Conservation (phyloP, 139 green algal genomes). For the Astrephomene gubernaculifera region DNA sequence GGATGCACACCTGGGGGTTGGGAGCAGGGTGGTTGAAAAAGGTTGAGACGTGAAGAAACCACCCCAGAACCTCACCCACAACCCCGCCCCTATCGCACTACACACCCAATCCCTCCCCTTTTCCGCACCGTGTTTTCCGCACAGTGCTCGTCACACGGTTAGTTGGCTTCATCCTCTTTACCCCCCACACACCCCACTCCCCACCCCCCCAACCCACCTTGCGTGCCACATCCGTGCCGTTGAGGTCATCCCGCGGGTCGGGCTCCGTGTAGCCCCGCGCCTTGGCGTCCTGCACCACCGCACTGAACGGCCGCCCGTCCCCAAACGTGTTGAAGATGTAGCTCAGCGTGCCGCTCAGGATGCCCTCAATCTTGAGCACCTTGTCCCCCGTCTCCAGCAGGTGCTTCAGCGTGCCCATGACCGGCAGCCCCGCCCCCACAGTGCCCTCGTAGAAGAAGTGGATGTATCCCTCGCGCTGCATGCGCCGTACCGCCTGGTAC, state of each 20-base stretch:
- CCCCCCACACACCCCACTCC: no score
- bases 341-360: constrained; percentile 95
- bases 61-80: no score
- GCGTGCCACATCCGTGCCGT: constrained; percentile 93
- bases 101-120: no score
- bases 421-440: constrained; percentile 94
- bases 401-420: constrained; percentile 92
- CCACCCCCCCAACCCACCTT: no score
- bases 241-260: constrained; percentile 96
- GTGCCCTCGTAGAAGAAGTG: constrained; percentile 98
- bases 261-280: constrained; percentile 95
- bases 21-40: no score
- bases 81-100: no score
- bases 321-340: constrained; percentile 98
- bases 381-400: constrained; percentile 92
- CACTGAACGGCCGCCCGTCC: constrained; percentile 68
- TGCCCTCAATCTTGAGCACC: constrained; percentile 90
- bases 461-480: constrained; percentile 91
- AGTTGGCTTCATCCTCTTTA: no score
- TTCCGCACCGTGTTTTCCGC: no score
- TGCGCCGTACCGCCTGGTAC: constrained; percentile 84
- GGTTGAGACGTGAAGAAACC: no score
- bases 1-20: constrained; percentile 61
- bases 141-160: no score
- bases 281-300: constrained; percentile 87